Evolutionary conservation across 768 basidiomycete genomes (phyloP).

Genomic region (Royoungia palumana): DNA sequence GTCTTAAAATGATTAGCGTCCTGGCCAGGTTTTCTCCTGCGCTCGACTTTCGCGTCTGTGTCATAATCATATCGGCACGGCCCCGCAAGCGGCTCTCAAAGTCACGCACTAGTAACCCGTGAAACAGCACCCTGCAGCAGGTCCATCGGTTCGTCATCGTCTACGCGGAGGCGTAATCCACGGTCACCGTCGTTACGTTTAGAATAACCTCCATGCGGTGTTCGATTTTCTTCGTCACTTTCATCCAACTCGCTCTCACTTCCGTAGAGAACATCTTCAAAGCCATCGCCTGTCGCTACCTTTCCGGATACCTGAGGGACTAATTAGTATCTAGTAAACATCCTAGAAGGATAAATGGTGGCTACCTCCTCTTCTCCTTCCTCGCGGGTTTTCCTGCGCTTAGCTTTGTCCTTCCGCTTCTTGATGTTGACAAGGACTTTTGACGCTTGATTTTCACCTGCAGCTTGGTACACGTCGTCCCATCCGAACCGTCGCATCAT

Average conservation of each 20-base stretch:
- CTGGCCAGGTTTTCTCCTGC: constrained; percentile 76
- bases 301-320: constrained; percentile 42
- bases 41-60: constrained; percentile 44
- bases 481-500: constrained; percentile 89
- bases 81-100: neutral
- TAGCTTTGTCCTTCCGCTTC: constrained; percentile 91
- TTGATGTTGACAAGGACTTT: constrained; percentile 94
- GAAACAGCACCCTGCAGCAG: constrained; percentile 77
- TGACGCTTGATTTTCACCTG: constrained; percentile 73
- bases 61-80: constrained; percentile 5
- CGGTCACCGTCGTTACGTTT: constrained; percentile 37
- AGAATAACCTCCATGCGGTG: constrained; percentile 28
- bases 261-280: constrained; percentile 96
- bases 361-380: constrained; percentile 53
- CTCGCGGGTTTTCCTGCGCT: constrained; percentile 72
- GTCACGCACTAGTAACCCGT: constrained; percentile 61
- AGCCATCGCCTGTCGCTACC: constrained; percentile 75
- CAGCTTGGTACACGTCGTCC: constrained; percentile 74
- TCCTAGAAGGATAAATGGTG: neutral
- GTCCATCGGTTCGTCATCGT: constrained; percentile 95
- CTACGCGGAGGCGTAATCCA: constrained; percentile 71
- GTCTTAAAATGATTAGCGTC: constrained; percentile 85
- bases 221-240: constrained; percentile 55
- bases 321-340: constrained; percentile 7
- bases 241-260: constrained; percentile 89